Base-by-base conservation (phyloP, 495 filamentous ascomycete genomes). In the Tuber borchii region DNA sequence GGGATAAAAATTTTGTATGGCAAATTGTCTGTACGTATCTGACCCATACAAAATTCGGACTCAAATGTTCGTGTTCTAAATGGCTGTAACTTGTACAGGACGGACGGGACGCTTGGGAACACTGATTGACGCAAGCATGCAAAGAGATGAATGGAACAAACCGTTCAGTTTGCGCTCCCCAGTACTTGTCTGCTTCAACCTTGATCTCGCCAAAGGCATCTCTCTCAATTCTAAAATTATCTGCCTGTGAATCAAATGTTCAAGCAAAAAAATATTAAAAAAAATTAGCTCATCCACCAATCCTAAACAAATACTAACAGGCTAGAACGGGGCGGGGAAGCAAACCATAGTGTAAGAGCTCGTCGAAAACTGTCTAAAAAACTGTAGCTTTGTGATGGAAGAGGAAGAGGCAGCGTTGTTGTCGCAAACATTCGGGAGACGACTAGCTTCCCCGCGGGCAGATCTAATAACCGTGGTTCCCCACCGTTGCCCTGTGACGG, bases 151-250 rank as follows among this genome's bases (percentile, higher is more conserved):
- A 6, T n/a, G 42, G 70, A 73, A 74, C 87, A 83, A 88, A 89
- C 85, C 95, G 90, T 88, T 99, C 92, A 76, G 95, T 99, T 86
- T 99, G 95, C 71, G 95, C 95, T 83, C 95, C 95, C 95, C 96
- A 99, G 88, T 99, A 99, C 87, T 92, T 96, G 90, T 95, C 93
- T 73, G 90, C 88, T 65, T 92, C 88, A 76, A 99, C 96, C 87
- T 93, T 87, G 84, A 99, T 90, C 85, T 97, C 95, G 83, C 95
- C 95, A 85, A 98, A 98, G 84, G 96, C 96, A 89, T 99, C 95
- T 83, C 88, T 93, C 86, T 99, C 95, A 81, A 90, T 92, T 87
- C 95, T 87, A 65, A 65, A 65, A 31, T 89, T 90, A 78, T 81
- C 80, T 85, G 74, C 84, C 84, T 69, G 84, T 82, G 87, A 88